These are phyloP conservation scores for Boletus eberwhitei DNA, from an alignment of 768 basidiomycete species.

Conservation along the genomic window DNA sequence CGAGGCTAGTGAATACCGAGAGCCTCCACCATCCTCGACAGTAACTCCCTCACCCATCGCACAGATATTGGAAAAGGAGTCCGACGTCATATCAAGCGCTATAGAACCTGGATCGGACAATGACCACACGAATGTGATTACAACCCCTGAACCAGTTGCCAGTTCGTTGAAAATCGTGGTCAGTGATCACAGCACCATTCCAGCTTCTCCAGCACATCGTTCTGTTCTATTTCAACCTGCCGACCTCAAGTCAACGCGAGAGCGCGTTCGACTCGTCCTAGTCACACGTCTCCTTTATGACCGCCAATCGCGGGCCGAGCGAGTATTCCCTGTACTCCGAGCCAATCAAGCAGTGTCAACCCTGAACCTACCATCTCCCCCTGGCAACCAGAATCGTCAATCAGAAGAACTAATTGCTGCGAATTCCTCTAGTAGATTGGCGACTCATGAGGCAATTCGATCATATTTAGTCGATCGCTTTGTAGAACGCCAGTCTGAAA, in stretches of 20 bases:
- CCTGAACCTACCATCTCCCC: slow-evolving; percentile 25
- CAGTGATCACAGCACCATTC: slow-evolving; percentile 25
- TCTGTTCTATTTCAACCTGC: slow-evolving; percentile 11
- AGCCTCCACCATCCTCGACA: slow-evolving; percentile 12
- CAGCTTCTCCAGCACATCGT: slow-evolving; percentile 6
- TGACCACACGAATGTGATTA: slow-evolving; percentile 7
- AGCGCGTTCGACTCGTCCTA: slow-evolving; percentile 62
- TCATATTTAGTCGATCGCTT: slow-evolving; percentile 55
- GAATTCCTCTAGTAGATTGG: slow-evolving; percentile 34
- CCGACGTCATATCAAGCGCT: slow-evolving; percentile 10
- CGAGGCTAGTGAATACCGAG: slow-evolving; percentile 2
- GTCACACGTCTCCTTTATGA: slow-evolving; percentile 60
- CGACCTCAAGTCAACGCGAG: slow-evolving; percentile 42
- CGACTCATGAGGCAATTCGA: slow-evolving; percentile 39
- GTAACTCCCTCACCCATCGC: slow-evolving; percentile 9
- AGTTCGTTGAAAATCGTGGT: slow-evolving; percentile 28
- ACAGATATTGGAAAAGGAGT: slow-evolving; percentile 15
- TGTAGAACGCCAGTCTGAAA: slow-evolving; percentile 44
- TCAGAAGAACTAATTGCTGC: slow-evolving; percentile 46
- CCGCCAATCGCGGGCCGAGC: slow-evolving; percentile 58
- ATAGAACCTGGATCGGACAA: slow-evolving; percentile 5
- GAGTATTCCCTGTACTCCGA: slow-evolving; percentile 58
- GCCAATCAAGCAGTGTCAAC: slow-evolving; percentile 51
- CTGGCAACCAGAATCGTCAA: slow-evolving; percentile 40
- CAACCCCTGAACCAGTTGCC: slow-evolving; percentile 7